Conservation (phyloP, 805 yeast species). For the Yarrowia sp. region DNA sequence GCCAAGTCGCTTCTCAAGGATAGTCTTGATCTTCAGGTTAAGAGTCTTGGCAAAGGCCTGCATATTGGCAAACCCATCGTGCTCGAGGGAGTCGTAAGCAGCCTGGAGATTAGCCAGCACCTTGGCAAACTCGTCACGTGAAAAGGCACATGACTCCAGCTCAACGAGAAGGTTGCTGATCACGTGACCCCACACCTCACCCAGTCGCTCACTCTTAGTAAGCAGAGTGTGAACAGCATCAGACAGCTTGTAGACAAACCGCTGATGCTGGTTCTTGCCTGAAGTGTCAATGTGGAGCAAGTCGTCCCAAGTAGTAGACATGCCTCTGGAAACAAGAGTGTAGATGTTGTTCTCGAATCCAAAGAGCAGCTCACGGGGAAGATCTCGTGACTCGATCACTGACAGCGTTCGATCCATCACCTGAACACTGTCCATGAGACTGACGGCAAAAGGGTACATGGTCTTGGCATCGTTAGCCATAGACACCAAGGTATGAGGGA, state of each 20-base stretch:
- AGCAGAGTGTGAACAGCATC: conserved; percentile 48
- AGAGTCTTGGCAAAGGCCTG: conserved; percentile 29
- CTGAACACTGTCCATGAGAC: conserved; percentile 60
- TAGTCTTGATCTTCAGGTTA: conserved; percentile 4
- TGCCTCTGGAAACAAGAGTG: conserved; percentile 45
- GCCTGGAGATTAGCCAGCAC: conserved; percentile 16
- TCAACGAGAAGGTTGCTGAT: conserved; percentile 45
- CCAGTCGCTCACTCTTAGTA: conserved; percentile 43
- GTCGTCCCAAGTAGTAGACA: conserved; percentile 60
- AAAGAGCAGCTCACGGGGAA: conserved; percentile 50
- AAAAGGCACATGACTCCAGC: conserved; percentile 48
- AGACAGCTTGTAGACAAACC: conserved; percentile 50
- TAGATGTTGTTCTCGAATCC: conserved; percentile 42
- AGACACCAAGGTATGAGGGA: conserved; percentile 61
- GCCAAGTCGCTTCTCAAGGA: conserved; percentile 8
- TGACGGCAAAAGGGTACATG: conserved; percentile 64
- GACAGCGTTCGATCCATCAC: conserved; percentile 51
- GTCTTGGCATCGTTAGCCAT: conserved; percentile 59
- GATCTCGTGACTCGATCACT: conserved; percentile 45
- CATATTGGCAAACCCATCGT: conserved; percentile 31
- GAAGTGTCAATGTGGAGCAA: conserved; percentile 59
- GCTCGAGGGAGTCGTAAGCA: conserved; percentile 22
- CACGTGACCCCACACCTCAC: conserved; percentile 46
- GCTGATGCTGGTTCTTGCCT: conserved; percentile 49
- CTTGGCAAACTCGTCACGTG: conserved; percentile 40